Evolutionary conservation across 257 asterid species (phyloP).

Genomic region (Solanum chilense): DNA sequence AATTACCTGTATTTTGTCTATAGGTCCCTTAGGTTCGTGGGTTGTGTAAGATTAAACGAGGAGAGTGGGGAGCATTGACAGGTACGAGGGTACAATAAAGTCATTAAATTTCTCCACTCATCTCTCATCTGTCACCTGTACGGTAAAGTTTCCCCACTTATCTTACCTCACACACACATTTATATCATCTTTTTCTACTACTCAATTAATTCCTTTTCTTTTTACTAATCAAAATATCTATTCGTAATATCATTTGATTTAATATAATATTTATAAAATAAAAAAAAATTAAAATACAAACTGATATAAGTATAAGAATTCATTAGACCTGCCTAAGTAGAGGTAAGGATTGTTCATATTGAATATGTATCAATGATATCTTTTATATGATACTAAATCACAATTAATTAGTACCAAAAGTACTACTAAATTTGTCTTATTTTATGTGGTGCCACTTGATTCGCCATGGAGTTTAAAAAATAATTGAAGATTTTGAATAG

Average conservation of each 20-base stretch:
- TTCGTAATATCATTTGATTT: too few species aligned
- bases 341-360: not conserved
- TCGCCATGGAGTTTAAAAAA: too few species aligned
- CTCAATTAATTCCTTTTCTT: too few species aligned
- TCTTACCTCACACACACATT: not conserved
- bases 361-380: not conserved
- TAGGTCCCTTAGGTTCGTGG: not conserved
- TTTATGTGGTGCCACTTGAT: too few species aligned
- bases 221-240: too few species aligned
- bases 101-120: not conserved
- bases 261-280: too few species aligned
- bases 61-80: slow-evolving; percentile 1
- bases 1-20: not conserved
- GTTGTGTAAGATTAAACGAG: not conserved
- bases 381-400: not conserved
- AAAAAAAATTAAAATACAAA: fast-evolving
- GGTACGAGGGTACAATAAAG: slow-evolving; percentile 7
- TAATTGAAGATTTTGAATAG: too few species aligned
- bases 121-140: not conserved
- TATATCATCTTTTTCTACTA: not conserved
- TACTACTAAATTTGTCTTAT: fast-evolving
- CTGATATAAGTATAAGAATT: too few species aligned
- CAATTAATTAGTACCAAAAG: not conserved
- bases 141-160: slow-evolving; percentile 1
- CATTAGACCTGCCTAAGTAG: not conserved